Evolutionary conservation across 768 basidiomycete species (phyloP).

Genomic region (Xerocomus potaroensis): DNA sequence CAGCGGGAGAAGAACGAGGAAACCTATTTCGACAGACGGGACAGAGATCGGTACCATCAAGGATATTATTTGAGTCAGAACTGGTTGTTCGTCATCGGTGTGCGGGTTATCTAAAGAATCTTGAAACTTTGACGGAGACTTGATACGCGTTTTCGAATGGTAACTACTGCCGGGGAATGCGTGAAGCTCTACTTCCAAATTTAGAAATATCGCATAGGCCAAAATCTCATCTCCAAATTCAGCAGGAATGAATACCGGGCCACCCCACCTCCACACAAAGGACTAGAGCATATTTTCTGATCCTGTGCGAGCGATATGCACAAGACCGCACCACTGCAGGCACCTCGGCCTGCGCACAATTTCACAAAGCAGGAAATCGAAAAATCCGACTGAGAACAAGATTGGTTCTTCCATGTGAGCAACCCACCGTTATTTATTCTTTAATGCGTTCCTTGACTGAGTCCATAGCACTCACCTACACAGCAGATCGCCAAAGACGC

Average conservation of each 20-base stretch:
- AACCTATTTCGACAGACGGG: conserved; percentile 40
- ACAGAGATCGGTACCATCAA: conserved; percentile 40
- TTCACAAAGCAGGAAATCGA: conserved; percentile 92
- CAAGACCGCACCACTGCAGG: too few species aligned
- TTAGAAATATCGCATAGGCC: too few species aligned
- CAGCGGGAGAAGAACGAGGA: conserved; percentile 39
- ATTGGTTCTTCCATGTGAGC: conserved; percentile 86
- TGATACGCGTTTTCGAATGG: conserved; percentile 13
- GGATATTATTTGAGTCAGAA: conserved; percentile 26
- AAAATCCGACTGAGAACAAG: conserved; percentile 93
- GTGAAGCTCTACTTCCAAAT: too few species aligned
- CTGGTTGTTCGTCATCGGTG: conserved; percentile 2
- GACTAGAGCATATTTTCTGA: too few species aligned
- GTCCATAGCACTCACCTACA: too few species aligned
- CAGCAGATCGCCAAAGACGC: conserved; percentile 99
- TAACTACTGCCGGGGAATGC: too few species aligned
- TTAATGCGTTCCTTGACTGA: too few species aligned
- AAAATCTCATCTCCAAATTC: too few species aligned
- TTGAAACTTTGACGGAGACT: not conserved
- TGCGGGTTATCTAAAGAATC: not conserved
- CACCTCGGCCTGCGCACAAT: conserved; percentile 61
- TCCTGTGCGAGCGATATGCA: too few species aligned
- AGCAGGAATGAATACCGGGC: too few species aligned
- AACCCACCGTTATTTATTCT: too few species aligned
- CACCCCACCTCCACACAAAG: too few species aligned